Conservation (phyloP, 306 rosid species). For the Quercus berberidifolia region DNA sequence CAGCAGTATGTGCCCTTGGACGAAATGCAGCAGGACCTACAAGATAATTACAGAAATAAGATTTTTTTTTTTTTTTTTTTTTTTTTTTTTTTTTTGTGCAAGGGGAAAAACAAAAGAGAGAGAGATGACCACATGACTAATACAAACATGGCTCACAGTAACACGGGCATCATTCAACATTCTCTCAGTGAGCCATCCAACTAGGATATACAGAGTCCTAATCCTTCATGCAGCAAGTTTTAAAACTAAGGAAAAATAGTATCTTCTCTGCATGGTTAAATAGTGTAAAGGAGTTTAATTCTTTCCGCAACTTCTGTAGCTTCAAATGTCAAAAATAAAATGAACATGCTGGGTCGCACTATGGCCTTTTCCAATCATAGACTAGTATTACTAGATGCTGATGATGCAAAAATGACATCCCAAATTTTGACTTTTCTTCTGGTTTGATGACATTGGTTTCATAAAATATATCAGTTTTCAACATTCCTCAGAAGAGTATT, state of each 20-base stretch:
- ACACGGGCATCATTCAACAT: conserved; percentile 2
- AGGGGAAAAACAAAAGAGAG: background rate
- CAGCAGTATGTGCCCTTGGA: conserved; percentile 85
- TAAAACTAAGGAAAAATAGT: background rate
- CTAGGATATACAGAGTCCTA: conserved; percentile 3
- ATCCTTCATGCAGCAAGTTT: background rate
- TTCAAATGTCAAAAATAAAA: background rate
- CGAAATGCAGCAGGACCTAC: conserved; percentile 99
- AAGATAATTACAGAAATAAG: conserved; percentile 32
- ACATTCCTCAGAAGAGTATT: background rate
- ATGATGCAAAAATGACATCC: too few species aligned
- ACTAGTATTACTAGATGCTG: background rate
- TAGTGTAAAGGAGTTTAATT: background rate
- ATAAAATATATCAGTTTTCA: too few species aligned
- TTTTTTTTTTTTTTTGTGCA: background rate
- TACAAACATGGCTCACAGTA: background rate
- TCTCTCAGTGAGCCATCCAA: conserved; percentile 8
- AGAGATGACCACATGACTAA: background rate
- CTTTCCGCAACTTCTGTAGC: conserved; percentile 10
- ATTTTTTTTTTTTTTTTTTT: too few species aligned
- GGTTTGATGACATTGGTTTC: too few species aligned
- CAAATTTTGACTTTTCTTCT: too few species aligned
- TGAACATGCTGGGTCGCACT: background rate
- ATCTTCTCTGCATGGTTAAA: background rate
- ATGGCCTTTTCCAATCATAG: background rate